These are phyloP conservation scores for Tylopilus felleus DNA, from an alignment of 768 basidiomycete genomes.

Conservation along the genomic window DNA sequence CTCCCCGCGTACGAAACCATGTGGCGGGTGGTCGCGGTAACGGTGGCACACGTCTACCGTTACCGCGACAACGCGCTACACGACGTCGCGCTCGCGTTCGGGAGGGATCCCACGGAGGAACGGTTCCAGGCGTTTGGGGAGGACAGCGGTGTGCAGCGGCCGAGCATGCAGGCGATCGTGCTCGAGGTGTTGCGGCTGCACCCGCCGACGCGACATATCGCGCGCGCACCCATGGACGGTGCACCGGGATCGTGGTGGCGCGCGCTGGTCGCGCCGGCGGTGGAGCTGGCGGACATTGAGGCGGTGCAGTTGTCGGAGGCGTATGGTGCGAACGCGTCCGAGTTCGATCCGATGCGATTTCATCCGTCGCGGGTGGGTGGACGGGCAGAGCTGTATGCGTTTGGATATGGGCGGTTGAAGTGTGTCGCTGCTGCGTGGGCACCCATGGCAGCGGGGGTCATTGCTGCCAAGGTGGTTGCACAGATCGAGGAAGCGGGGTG, in stretches of 20 bases:
- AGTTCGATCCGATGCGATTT: constrained; percentile 44
- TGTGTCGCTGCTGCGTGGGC: constrained; percentile 53
- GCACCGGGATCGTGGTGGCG: constrained; percentile 12
- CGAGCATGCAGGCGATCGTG: constrained; percentile 25
- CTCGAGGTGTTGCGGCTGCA: constrained; percentile 30
- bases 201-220: constrained; percentile 25
- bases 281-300: constrained; percentile 27
- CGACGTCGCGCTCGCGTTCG: constrained; percentile 25
- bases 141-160: not conserved
- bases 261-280: not conserved
- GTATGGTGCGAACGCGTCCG: constrained; percentile 33
- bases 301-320: constrained; percentile 15
- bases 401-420: constrained; percentile 41
- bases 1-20: constrained; percentile 62
- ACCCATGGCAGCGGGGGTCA: constrained; percentile 50
- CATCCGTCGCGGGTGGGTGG: constrained; percentile 27
- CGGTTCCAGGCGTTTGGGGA: constrained; percentile 16
- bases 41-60: constrained; percentile 31
- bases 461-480: constrained; percentile 42
- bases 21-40: constrained; percentile 59
- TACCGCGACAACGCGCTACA: constrained; percentile 20
- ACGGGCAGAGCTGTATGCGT: constrained; percentile 35
- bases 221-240: constrained; percentile 6
- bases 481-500: constrained; percentile 27
- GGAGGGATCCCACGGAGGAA: constrained; percentile 21